Evolutionary conservation across 108 stramenopile species (phyloP).

Genomic region (Asterionellopsis glacialis): DNA sequence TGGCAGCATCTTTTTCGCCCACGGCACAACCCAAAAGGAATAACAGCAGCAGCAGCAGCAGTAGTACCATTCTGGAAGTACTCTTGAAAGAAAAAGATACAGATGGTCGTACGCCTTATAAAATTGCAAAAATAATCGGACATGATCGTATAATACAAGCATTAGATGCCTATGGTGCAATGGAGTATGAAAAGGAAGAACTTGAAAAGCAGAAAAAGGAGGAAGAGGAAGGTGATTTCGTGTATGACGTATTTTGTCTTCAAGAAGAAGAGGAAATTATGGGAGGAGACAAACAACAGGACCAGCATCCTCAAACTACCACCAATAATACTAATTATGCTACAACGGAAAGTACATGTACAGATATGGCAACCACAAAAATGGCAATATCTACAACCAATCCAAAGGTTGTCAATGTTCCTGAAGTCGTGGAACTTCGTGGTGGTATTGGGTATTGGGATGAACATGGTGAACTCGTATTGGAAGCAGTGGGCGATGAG

Average conservation of each 20-base stretch:
- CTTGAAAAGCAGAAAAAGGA: too few relatives aligned
- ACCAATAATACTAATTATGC: too few relatives aligned
- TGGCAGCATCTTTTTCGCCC: neutral
- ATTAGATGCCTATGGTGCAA: slow-evolving; percentile 33
- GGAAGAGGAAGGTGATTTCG: slow-evolving; percentile 28
- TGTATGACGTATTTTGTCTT: slow-evolving; percentile 39
- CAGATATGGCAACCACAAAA: too few relatives aligned
- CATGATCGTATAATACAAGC: slow-evolving; percentile 28
- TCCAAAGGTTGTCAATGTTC: neutral
- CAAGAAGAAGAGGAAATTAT: slow-evolving; percentile 20
- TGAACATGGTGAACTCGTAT: slow-evolving; percentile 63
- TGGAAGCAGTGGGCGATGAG: slow-evolving; percentile 30
- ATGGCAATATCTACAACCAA: neutral
- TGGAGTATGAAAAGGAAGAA: neutral
- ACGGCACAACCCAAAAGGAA: neutral
- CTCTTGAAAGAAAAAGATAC: slow-evolving; percentile 19
- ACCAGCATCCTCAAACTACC: too few relatives aligned
- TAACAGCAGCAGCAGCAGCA: neutral
- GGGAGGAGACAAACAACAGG: too few relatives aligned
- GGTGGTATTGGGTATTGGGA: slow-evolving; percentile 76
- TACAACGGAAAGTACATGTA: too few relatives aligned
- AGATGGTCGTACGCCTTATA: slow-evolving; percentile 40
- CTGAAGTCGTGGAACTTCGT: slow-evolving; percentile 37
- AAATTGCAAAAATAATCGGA: slow-evolving; percentile 35
- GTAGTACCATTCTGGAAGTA: neutral